A percentile compares a stretch with the other conserved stretches of the same genome.
phyloP scores from a whole-genome alignment of 192 early-diverging fungal genomes.

The Geranomyces michiganensis region DNA sequence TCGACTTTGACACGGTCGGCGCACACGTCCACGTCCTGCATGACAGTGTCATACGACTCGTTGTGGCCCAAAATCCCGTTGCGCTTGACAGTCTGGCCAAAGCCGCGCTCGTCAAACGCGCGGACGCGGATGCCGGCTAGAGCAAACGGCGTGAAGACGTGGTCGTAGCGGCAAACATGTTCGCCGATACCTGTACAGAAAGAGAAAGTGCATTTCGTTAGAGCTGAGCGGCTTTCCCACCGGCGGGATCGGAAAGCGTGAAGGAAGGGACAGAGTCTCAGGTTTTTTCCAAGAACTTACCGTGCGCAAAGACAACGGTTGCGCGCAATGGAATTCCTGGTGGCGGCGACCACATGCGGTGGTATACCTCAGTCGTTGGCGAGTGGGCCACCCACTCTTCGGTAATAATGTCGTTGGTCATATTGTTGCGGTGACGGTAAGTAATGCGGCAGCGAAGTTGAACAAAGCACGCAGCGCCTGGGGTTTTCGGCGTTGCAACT shows the following conservation, averaged over 20 bases:
- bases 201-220: no score
- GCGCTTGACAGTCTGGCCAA: conserved; percentile 63
- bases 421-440: no score
- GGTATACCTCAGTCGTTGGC: not conserved
- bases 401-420: conserved; percentile 13
- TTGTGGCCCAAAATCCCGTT: conserved; percentile 60
- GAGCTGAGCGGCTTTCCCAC: no score
- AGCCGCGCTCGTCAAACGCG: conserved; percentile 69
- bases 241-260: no score
- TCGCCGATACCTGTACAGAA: conserved; percentile 45
- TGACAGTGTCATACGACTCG: conserved; percentile 42
- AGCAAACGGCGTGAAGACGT: conserved; percentile 60
- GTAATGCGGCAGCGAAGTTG: no score
- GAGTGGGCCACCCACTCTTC: conserved; percentile 18
- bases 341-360: conserved; percentile 6
- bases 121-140: conserved; percentile 58
- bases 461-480: no score
- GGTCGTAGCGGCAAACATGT: conserved; percentile 62
- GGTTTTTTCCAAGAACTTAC: no score
- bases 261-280: no score
- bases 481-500: no score
- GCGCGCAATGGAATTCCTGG: not conserved
- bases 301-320: conserved; percentile 12
- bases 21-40: conserved; percentile 45
- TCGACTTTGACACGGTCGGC: conserved; percentile 32